These are phyloP conservation scores for Erythrobasidium hasegawianum DNA, from an alignment of 1,284 basidiomycete species.

Conservation along the genomic window DNA sequence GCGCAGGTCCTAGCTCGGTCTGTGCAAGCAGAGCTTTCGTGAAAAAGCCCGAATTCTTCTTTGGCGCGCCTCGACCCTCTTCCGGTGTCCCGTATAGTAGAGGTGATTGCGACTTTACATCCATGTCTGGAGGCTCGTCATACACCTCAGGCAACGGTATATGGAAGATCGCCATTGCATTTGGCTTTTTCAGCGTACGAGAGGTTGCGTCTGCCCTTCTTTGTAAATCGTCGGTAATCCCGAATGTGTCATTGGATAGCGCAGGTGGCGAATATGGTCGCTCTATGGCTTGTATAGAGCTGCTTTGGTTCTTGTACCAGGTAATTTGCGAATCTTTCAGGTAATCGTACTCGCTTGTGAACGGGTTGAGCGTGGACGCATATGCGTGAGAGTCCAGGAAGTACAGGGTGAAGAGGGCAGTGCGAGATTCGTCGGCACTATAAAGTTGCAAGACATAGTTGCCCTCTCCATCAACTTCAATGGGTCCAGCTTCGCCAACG, in stretches of 20 bases:
- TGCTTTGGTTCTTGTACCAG: conserved; percentile 57
- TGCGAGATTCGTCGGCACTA: conserved; percentile 55
- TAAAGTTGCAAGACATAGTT: conserved; percentile 38
- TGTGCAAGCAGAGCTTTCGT: conserved; percentile 68
- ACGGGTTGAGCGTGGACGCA: conserved; percentile 12
- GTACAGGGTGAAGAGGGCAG: conserved; percentile 81
- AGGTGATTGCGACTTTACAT: conserved; percentile 57
- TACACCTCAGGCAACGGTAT: conserved; percentile 71
- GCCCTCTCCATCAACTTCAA: conserved; percentile 61
- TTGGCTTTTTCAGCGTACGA: conserved; percentile 34
- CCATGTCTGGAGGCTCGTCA: conserved; percentile 44
- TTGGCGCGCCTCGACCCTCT: conserved; percentile 63
- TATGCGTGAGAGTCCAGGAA: conserved; percentile 80
- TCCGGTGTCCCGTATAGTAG: conserved; percentile 67
- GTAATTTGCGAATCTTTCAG: conserved; percentile 60
- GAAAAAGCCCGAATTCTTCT: conserved; percentile 73
- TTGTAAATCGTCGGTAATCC: conserved; percentile 5
- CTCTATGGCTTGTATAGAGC: conserved; percentile 27
- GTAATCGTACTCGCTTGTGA: conserved; percentile 23
- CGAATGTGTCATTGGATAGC: conserved; percentile 31
- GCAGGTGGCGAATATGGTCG: conserved; percentile 31
- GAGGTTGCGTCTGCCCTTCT: background rate
- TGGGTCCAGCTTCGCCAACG: conserved; percentile 71
- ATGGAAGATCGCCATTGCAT: conserved; percentile 75
- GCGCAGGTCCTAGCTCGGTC: conserved; percentile 49